Conservation (phyloP, 1,284 basidiomycete genomes). For the Omphalotus olearius region DNA sequence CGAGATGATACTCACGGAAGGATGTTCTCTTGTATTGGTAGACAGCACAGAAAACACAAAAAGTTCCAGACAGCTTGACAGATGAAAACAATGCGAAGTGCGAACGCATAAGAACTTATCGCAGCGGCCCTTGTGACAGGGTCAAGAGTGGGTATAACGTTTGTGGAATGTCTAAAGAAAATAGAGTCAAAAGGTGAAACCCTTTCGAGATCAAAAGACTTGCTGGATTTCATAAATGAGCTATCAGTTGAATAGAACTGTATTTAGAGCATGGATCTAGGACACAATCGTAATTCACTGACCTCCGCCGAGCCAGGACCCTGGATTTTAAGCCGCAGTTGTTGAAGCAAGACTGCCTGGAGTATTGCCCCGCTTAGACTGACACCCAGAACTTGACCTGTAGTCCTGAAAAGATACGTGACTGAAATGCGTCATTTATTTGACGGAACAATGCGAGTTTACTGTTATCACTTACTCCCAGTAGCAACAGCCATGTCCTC, state of each 20-base stretch:
- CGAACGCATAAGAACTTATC: conserved; percentile 78
- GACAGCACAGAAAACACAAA: conserved; percentile 54
- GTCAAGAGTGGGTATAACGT: conserved; percentile 71
- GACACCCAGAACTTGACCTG: conserved; percentile 88
- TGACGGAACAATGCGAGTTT: background rate
- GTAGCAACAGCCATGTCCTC: conserved; percentile 86
- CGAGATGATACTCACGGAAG: conserved; percentile 51
- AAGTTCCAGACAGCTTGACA: conserved; percentile 65
- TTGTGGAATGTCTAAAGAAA: conserved; percentile 68
- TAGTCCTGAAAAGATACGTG: conserved; percentile 86
- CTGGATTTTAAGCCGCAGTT: conserved; percentile 69
- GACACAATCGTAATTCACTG: conserved; percentile 24
- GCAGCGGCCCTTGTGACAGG: conserved; percentile 63
- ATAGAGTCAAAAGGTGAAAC: background rate
- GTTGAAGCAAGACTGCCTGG: conserved; percentile 68
- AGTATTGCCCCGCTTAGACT: conserved; percentile 78
- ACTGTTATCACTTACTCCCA: conserved; percentile 58
- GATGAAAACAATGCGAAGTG: conserved; percentile 84
- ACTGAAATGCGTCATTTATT: conserved; percentile 41
- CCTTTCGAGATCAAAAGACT: conserved; percentile 13
- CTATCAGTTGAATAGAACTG: conserved; percentile 28
- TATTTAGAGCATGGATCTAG: background rate
- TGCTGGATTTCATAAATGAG: conserved; percentile 70
- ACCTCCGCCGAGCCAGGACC: conserved; percentile 72
- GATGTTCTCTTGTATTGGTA: conserved; percentile 74